These are phyloP conservation scores for Cadophora gregata DNA, from an alignment of 2,329 filamentous ascomycete species.

Conservation along the genomic window DNA sequence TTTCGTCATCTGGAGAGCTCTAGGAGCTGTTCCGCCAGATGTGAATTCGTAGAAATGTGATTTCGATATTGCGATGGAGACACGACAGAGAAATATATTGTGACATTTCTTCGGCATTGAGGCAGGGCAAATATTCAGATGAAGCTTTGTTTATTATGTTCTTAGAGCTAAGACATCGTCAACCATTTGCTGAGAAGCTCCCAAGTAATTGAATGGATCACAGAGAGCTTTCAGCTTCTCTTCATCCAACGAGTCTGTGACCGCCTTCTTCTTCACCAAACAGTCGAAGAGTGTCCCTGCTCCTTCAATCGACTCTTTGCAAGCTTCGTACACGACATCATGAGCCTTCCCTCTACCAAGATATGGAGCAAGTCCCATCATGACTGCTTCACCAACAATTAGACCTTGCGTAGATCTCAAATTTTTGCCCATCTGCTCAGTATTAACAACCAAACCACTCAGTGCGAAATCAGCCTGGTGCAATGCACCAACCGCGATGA, in stretches of 20 bases:
- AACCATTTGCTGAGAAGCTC: conserved; percentile 42
- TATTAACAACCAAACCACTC: conserved; percentile 56
- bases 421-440: conserved; percentile 55
- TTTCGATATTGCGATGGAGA: neutral
- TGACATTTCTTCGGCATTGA: neutral
- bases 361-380: conserved; percentile 62
- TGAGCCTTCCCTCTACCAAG: conserved; percentile 59
- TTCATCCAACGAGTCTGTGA: conserved; percentile 51
- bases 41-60: conserved; percentile 11
- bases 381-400: conserved; percentile 64
- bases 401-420: conserved; percentile 57
- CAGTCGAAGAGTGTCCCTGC: conserved; percentile 51
- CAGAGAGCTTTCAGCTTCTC: conserved; percentile 58
- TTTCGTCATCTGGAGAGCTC: neutral
- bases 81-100: neutral
- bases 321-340: conserved; percentile 62
- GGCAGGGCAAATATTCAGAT: neutral
- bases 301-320: conserved; percentile 55
- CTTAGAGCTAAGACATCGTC: conserved; percentile 37
- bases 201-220: conserved; percentile 57
- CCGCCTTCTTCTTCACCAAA: conserved; percentile 48
- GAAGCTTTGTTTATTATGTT: conserved; percentile 18
- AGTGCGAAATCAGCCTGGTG: conserved; percentile 60
- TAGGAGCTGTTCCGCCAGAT: conserved; percentile 1
- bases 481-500: conserved; percentile 57